Conservation (phyloP, 805 yeast genomes). For the Kazachstania bromeliacearum region DNA sequence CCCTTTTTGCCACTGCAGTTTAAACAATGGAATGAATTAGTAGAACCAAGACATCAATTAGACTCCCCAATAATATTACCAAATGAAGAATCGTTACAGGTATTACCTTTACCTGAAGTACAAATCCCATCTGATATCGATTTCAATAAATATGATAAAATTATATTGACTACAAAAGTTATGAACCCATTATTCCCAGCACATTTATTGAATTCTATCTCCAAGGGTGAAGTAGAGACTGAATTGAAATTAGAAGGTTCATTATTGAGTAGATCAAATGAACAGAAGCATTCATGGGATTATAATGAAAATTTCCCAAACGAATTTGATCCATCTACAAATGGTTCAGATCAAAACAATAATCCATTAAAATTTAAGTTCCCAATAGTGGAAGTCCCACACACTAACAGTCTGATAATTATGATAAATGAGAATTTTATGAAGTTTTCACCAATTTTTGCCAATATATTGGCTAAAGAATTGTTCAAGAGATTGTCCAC, state of each 20-base stretch:
- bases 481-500: slow-evolving; percentile 26
- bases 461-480: slow-evolving; percentile 23
- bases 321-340: slow-evolving; percentile 13
- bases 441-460: slow-evolving; percentile 30
- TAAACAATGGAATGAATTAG: slow-evolving; percentile 42
- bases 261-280: not conserved
- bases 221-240: slow-evolving; percentile 14
- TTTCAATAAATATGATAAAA: slow-evolving; percentile 9
- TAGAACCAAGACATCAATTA: slow-evolving; percentile 40
- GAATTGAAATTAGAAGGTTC: slow-evolving; percentile 5
- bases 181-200: slow-evolving; percentile 22
- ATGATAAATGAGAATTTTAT: slow-evolving; percentile 23
- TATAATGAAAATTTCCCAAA: slow-evolving; percentile 23
- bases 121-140: slow-evolving; percentile 12
- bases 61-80: slow-evolving; percentile 23
- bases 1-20: slow-evolving; percentile 26
- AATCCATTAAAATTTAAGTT: slow-evolving; percentile 10
- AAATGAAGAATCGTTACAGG: slow-evolving; percentile 20
- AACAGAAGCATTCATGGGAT: slow-evolving; percentile 13
- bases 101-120: slow-evolving; percentile 26
- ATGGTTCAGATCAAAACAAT: slow-evolving; percentile 4
- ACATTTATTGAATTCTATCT: slow-evolving; percentile 5
- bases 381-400: slow-evolving; percentile 14
- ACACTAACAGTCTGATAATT: slow-evolving; percentile 13
- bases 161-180: slow-evolving; percentile 19